Evolutionary conservation across 1,284 basidiomycete species (phyloP).

Genomic region (Gastroboletus turbinatus): DNA sequence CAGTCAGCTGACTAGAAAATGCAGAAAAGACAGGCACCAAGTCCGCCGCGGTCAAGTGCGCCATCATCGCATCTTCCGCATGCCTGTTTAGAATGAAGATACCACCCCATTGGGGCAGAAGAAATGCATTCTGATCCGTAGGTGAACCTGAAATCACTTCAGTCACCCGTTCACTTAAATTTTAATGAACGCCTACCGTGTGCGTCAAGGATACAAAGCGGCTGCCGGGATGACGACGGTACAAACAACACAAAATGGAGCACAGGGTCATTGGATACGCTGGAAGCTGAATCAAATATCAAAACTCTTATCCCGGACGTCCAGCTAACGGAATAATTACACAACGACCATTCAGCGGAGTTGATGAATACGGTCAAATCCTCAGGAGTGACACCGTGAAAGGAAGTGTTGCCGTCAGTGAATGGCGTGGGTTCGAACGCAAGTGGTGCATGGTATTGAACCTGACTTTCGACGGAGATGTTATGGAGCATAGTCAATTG

Average conservation of each 20-base stretch:
- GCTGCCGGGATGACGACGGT: slow-evolving; percentile 68
- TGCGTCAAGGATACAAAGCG: slow-evolving; percentile 66
- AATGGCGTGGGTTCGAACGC: slow-evolving; percentile 68
- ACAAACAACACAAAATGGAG: slow-evolving; percentile 92
- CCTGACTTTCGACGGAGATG: slow-evolving; percentile 91
- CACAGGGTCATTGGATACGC: slow-evolving; percentile 87
- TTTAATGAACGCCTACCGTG: slow-evolving; percentile 44
- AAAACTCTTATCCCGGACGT: slow-evolving; percentile 5
- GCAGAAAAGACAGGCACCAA: slow-evolving; percentile 63
- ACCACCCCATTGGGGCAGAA: slow-evolving; percentile 95
- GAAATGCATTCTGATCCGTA: slow-evolving; percentile 67
- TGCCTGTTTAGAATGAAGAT: slow-evolving; percentile 79
- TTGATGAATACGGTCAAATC: slow-evolving; percentile 92
- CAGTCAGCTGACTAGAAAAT: slow-evolving; percentile 75
- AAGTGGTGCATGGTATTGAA: slow-evolving; percentile 89
- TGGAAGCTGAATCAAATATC: slow-evolving; percentile 54
- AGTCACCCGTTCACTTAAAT: slow-evolving; percentile 4
- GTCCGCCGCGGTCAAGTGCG: slow-evolving; percentile 41
- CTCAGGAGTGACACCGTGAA: slow-evolving; percentile 69
- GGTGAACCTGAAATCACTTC: slow-evolving; percentile 37
- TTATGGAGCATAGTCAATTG: slow-evolving; percentile 75
- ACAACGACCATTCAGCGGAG: slow-evolving; percentile 92
- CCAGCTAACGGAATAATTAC: slow-evolving; percentile 43
- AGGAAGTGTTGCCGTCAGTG: slow-evolving; percentile 33
- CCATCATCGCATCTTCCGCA: slow-evolving; percentile 26